Evolutionary conservation across 2,329 filamentous ascomycete species (phyloP).

Genomic region (Penicillium nordicum): DNA sequence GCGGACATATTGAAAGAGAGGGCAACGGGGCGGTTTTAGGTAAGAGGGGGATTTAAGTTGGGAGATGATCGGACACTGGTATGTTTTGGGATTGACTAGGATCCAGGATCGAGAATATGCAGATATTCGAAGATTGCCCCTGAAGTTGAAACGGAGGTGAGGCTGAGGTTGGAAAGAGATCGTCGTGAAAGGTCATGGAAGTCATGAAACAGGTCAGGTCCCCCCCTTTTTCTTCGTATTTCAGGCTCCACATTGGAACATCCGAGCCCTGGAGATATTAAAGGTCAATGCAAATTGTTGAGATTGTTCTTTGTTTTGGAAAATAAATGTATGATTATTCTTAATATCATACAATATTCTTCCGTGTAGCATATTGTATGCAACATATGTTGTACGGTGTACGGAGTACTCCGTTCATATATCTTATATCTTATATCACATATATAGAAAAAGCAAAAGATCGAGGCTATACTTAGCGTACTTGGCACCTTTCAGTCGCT

Average conservation of each 20-base stretch:
- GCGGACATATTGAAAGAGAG: constrained; percentile 41
- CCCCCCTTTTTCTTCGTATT: constrained; percentile 18
- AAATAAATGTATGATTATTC: background rate
- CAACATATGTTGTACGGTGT: background rate
- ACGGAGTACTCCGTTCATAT: too few species aligned
- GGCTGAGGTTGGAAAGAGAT: constrained; percentile 27
- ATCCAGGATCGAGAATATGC: background rate
- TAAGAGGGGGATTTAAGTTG: constrained; percentile 12
- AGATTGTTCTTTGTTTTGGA: background rate
- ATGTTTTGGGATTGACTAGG: background rate
- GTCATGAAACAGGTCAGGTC: constrained; percentile 14
- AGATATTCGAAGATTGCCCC: constrained; percentile 8
- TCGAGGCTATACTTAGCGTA: background rate
- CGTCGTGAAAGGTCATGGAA: constrained; percentile 15
- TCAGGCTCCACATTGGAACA: constrained; percentile 11
- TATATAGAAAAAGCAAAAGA: background rate
- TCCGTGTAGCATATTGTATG: background rate
- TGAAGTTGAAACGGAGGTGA: constrained; percentile 19
- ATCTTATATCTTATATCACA: background rate
- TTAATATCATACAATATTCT: background rate
- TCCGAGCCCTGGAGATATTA: background rate
- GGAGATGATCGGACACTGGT: background rate
- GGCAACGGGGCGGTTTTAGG: constrained; percentile 6
- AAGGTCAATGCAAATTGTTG: background rate
- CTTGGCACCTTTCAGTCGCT: background rate